Conservation (phyloP, 495 filamentous ascomycete species). For the Aspergillus homomorphus region DNA sequence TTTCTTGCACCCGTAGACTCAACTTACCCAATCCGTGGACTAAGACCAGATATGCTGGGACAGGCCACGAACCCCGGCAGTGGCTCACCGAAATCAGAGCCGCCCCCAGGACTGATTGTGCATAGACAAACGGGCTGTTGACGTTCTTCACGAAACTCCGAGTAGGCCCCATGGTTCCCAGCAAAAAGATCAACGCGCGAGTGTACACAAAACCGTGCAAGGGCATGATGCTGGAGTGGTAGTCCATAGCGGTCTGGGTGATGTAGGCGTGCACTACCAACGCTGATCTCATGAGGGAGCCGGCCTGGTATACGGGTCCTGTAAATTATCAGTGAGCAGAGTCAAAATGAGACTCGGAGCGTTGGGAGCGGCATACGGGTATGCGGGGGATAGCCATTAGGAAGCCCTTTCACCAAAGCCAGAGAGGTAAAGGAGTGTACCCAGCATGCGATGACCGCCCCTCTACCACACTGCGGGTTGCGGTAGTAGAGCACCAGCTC, state of each 20-base stretch:
- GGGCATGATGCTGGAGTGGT: conserved; percentile 15
- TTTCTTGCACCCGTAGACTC: not conserved
- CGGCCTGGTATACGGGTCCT: conserved; percentile 16
- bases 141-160: conserved; percentile 9
- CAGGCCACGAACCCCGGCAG: not conserved
- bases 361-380: conserved; percentile 4
- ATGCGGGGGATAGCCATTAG: conserved; percentile 13
- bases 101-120: conserved; percentile 8
- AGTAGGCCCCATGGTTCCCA: conserved; percentile 15
- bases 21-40: conserved; percentile 10
- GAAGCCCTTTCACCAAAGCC: conserved; percentile 8
- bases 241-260: conserved; percentile 6
- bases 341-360: no score
- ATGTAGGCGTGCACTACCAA: conserved; percentile 13
- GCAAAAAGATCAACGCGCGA: conserved; percentile 6
- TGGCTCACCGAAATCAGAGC: conserved; percentile 12
- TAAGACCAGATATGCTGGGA: conserved; percentile 1
- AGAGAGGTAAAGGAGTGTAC: conserved; percentile 9
- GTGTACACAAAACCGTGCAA: conserved; percentile 13
- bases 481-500: conserved; percentile 11
- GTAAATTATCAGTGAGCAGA: not conserved
- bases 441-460: conserved; percentile 7
- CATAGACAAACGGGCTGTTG: conserved; percentile 13
- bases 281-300: conserved; percentile 3
- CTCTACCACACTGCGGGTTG: conserved; percentile 1